Evolutionary conservation across 352 stramenopile genomes (phyloP).

Genomic region (Phytophthora pluvialis): DNA sequence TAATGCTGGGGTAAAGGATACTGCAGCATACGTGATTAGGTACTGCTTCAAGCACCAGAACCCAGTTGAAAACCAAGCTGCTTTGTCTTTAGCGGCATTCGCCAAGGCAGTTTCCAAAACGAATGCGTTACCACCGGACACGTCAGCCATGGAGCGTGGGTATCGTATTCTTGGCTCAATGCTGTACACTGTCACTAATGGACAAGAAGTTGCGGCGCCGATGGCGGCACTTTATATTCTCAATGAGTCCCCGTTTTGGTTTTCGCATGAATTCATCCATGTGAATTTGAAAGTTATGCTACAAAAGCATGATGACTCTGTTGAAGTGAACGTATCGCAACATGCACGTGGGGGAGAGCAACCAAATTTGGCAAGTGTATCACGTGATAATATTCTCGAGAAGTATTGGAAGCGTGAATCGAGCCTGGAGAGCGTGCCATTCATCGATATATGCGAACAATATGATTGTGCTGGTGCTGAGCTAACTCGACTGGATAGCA

Average conservation of each 20-base stretch:
- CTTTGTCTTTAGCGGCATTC: slow-evolving; percentile 16
- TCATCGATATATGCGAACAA: neutral
- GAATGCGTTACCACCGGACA: slow-evolving; percentile 4
- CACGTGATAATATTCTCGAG: slow-evolving; percentile 1
- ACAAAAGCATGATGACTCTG: no score
- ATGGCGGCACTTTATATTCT: slow-evolving; percentile 21
- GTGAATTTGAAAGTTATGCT: neutral
- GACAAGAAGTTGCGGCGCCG: slow-evolving; percentile 12
- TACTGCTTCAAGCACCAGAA: slow-evolving; percentile 10
- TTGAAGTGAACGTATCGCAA: no score
- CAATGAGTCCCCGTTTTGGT: slow-evolving; percentile 19
- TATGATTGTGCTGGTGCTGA: no score
- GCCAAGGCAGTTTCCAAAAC: slow-evolving; percentile 12
- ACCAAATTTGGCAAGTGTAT: no score
- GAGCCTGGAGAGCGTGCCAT: neutral
- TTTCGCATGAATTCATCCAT: slow-evolving; percentile 7
- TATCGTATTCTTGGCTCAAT: slow-evolving; percentile 14
- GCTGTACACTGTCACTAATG: slow-evolving; percentile 23
- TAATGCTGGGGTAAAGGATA: neutral
- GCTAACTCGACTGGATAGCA: no score
- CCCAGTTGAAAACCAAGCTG: slow-evolving; percentile 23
- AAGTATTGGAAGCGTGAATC: slow-evolving; percentile 11
- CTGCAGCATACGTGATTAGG: slow-evolving; percentile 23
- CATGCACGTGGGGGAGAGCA: no score
- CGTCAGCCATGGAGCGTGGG: neutral